These are phyloP conservation scores for Komagataella phaffii DNA, from an alignment of 805 yeast genomes.

Conservation along the genomic window DNA sequence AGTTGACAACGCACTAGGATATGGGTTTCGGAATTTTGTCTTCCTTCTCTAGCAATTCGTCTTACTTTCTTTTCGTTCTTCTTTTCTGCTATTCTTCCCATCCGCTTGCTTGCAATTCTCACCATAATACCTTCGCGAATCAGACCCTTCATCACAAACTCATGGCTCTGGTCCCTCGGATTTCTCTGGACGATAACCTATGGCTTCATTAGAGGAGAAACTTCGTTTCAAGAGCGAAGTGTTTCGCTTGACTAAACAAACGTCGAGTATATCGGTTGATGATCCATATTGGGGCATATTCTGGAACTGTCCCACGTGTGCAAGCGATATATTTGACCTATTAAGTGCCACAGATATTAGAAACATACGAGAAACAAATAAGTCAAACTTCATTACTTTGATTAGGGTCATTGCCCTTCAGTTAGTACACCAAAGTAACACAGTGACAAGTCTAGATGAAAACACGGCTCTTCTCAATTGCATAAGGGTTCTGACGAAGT, in stretches of 20 bases:
- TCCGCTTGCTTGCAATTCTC: neutral
- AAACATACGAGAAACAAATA: constrained; percentile 42
- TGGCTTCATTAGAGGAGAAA: constrained; percentile 71
- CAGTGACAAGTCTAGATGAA: constrained; percentile 12
- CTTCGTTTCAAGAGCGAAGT: constrained; percentile 47
- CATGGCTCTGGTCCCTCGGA: neutral
- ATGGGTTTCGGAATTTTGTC: no score
- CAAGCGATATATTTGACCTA: constrained; percentile 44
- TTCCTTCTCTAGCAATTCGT: neutral
- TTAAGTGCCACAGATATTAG: constrained; percentile 47
- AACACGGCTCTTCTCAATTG: constrained; percentile 34
- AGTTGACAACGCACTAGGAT: neutral
- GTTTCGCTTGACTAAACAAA: constrained; percentile 37
- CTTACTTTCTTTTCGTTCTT: neutral
- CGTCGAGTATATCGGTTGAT: constrained; percentile 18
- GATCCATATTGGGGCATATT: constrained; percentile 30
- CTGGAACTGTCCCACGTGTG: constrained; percentile 34
- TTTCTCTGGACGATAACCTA: constrained; percentile 11
- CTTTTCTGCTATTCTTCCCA: neutral
- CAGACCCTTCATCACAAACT: neutral
- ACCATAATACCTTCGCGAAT: neutral
- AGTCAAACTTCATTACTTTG: constrained; percentile 41
- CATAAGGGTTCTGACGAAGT: constrained; percentile 46
- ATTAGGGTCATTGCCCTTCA: constrained; percentile 26
- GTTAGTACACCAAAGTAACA: constrained; percentile 13